Conservation (phyloP, 116 monocot genomes). For the Dioscorea cayenensis region DNA sequence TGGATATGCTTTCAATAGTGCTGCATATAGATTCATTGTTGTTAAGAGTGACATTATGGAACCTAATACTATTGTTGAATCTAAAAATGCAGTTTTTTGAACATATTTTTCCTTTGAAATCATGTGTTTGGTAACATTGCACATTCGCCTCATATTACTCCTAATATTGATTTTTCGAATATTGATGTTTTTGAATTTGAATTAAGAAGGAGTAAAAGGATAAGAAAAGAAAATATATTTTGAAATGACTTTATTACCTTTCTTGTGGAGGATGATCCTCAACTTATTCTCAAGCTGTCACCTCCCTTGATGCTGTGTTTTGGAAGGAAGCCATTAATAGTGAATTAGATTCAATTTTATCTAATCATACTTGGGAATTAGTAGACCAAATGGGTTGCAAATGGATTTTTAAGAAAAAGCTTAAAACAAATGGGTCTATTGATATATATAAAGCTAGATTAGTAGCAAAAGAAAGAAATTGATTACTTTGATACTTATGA, state of each 20-base stretch:
- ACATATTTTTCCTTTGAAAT: too few relatives aligned
- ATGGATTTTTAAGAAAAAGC: background rate
- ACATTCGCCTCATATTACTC: too few relatives aligned
- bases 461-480: background rate
- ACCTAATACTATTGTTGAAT: too few relatives aligned
- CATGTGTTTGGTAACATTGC: too few relatives aligned
- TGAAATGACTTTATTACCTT: background rate
- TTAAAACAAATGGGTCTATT: too few relatives aligned
- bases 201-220: background rate
- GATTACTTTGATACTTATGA: constrained; percentile 12
- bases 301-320: background rate
- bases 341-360: background rate
- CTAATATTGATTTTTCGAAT: background rate
- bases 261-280: background rate
- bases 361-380: background rate
- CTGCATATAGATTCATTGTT: background rate
- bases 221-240: background rate
- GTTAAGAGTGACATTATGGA: background rate
- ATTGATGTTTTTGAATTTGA: background rate
- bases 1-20: background rate
- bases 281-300: background rate
- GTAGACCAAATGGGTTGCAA: constrained; percentile 7
- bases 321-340: constrained; percentile 4
- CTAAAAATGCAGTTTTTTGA: too few relatives aligned
- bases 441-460: background rate